Percentiles rank a stretch among this genome's conserved stretches.
Conservation (phyloP, 257 asterid genomes). For the Capsicum baccatum region DNA sequence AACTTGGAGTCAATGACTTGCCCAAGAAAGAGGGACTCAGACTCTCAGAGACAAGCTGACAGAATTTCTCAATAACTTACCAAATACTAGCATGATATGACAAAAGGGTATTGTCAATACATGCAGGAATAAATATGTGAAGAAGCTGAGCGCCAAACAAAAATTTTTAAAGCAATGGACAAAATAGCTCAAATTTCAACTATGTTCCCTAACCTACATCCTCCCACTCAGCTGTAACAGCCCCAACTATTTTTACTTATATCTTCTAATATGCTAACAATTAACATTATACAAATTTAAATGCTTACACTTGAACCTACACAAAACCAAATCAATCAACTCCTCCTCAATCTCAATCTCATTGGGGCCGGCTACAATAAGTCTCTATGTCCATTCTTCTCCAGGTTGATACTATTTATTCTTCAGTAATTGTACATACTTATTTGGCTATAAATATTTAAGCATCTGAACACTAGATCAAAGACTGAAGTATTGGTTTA, state of each 20-base stretch:
- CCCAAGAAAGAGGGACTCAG: conserved; percentile 8
- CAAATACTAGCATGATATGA: neutral
- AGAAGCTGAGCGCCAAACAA: neutral
- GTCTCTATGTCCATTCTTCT: neutral
- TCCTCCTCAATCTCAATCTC: conserved; percentile 3
- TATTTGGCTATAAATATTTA: neutral
- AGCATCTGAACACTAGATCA: neutral
- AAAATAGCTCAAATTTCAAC: neutral
- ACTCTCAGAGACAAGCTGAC: neutral
- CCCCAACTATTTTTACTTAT: conserved; percentile 1
- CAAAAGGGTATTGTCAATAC: neutral
- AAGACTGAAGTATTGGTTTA: neutral
- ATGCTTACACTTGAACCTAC: neutral
- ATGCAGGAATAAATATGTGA: conserved; percentile 4
- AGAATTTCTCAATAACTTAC: neutral
- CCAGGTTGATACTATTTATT: neutral
- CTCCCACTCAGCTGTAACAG: neutral
- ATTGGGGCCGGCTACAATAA: neutral
- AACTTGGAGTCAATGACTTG: neutral
- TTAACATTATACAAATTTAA: neutral
- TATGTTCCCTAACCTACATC: neutral
- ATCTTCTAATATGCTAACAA: conserved; percentile 4
- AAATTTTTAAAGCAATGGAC: neutral
- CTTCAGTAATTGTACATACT: neutral
- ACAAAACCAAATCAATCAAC: conserved; percentile 1